Conservation (phyloP, 2,329 filamentous ascomycete genomes). For the Pestalotiopsis sp. region DNA sequence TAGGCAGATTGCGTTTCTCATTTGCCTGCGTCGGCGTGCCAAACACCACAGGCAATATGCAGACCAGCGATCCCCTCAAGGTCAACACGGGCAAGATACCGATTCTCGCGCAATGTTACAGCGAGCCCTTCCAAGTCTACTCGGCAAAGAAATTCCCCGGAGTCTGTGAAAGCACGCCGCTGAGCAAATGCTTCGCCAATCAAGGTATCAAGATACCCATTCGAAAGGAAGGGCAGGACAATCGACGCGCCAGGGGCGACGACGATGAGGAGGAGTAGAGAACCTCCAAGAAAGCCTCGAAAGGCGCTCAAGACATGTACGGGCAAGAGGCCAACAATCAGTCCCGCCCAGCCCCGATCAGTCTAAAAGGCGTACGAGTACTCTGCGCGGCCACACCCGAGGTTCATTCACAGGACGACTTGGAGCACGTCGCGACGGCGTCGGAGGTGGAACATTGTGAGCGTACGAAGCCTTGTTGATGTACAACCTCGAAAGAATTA, state of each 20-base stretch:
- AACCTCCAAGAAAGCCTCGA: too few relatives aligned
- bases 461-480: not conserved
- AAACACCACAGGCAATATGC: conserved; percentile 35
- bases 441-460: too few relatives aligned
- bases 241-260: conserved; percentile 47
- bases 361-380: too few relatives aligned
- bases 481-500: not conserved
- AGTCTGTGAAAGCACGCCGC: conserved; percentile 87
- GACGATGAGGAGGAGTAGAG: conserved; percentile 51
- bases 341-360: too few relatives aligned
- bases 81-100: conserved; percentile 78
- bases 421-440: too few relatives aligned
- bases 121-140: conserved; percentile 88
- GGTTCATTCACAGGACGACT: too few relatives aligned
- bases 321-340: too few relatives aligned
- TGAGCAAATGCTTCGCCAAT: conserved; percentile 90
- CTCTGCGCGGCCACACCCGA: too few relatives aligned
- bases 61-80: conserved; percentile 40
- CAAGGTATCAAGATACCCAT: conserved; percentile 98
- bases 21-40: conserved; percentile 82
- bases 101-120: conserved; percentile 84
- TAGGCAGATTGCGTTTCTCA: conserved; percentile 60
- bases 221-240: conserved; percentile 72
- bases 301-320: too few relatives aligned
- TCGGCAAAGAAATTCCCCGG: conserved; percentile 98